Conservation (phyloP, 2,329 filamentous ascomycete species). For the Aureobasidium sp. region DNA sequence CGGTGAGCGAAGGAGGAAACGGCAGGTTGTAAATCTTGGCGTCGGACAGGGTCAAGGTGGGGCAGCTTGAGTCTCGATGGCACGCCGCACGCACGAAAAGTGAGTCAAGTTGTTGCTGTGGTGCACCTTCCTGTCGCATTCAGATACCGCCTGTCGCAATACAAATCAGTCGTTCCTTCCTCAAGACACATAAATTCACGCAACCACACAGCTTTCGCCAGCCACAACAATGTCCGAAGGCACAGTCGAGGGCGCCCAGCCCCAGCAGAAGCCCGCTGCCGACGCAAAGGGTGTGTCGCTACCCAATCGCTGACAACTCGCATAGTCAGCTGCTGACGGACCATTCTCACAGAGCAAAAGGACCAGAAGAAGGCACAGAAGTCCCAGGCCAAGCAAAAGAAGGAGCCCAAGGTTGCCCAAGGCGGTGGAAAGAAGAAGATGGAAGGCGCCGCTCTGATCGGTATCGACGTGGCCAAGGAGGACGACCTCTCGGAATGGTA, state of each 20-base stretch:
- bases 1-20: not conserved
- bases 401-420: constrained; percentile 11
- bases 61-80: not conserved
- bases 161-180: not conserved
- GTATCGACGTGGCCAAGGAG: constrained; percentile 77
- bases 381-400: constrained; percentile 20
- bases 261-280: constrained; percentile 16
- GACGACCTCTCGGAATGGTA: constrained; percentile 94
- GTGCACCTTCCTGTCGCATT: not conserved
- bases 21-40: not conserved
- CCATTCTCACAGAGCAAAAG: constrained; percentile 22
- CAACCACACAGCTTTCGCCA: not conserved
- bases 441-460: constrained; percentile 61
- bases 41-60: not conserved
- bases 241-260: constrained; percentile 16
- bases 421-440: constrained; percentile 33
- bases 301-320: not conserved
- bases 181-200: not conserved
- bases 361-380: constrained; percentile 26
- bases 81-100: constrained; percentile 1
- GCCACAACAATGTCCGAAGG: constrained; percentile 13
- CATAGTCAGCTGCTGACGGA: not conserved
- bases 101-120: constrained; percentile 1
- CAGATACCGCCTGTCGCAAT: not conserved
- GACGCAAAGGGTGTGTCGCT: constrained; percentile 15